These are phyloP conservation scores for Trichoderma asperellum DNA, from an alignment of 2,329 filamentous ascomycete species.

Conservation along the genomic window DNA sequence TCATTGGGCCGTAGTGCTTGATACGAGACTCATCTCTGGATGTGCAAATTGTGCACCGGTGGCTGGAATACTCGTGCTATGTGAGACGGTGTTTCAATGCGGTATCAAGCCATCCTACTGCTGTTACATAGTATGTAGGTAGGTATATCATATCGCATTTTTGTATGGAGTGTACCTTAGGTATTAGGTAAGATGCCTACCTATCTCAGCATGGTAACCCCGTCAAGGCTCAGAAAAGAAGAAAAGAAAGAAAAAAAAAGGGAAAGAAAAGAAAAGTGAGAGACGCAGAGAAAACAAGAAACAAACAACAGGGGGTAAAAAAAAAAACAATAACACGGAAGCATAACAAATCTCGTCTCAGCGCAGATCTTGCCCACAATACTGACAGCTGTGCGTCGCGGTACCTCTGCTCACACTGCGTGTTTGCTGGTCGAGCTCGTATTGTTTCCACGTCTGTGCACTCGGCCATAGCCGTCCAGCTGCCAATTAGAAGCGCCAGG, in stretches of 20 bases:
- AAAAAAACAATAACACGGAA: neutral
- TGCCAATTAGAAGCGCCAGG: conserved; percentile 9
- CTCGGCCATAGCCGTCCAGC: conserved; percentile 7
- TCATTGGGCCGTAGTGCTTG: neutral
- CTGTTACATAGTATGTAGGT: too few species aligned
- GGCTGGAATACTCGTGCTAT: neutral
- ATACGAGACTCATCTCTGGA: neutral
- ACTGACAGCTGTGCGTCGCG: neutral
- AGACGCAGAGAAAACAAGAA: neutral
- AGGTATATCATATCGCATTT: too few species aligned
- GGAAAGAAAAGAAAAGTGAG: neutral
- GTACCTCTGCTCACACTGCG: neutral
- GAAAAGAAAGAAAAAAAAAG: neutral
- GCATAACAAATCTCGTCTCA: neutral
- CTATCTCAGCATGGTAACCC: neutral
- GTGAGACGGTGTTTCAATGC: neutral
- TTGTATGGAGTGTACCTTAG: neutral
- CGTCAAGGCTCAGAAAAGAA: too few species aligned
- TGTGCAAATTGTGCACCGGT: neutral
- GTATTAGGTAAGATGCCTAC: neutral
- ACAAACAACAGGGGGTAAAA: neutral
- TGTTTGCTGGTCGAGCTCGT: conserved; percentile 11
- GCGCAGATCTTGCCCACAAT: neutral
- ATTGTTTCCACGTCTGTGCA: conserved; percentile 1
- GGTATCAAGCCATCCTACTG: neutral